These are phyloP conservation scores for Xylariaceae sp. DNA, from an alignment of 2,329 filamentous ascomycete genomes.

Conservation along the genomic window DNA sequence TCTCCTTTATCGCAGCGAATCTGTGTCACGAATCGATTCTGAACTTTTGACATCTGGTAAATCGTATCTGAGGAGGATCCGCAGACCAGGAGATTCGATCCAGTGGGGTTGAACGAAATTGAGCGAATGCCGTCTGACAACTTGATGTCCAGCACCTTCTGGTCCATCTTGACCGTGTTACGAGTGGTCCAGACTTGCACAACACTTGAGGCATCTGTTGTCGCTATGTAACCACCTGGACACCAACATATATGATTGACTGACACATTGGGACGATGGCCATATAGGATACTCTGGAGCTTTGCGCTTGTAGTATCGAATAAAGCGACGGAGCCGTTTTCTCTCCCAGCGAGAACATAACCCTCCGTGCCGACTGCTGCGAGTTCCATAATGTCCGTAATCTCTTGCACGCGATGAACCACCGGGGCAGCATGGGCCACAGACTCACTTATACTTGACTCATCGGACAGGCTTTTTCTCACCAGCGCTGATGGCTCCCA, in stretches of 20 bases:
- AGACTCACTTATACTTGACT: constrained; percentile 8
- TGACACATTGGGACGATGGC: neutral
- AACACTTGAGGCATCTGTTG: constrained; percentile 3
- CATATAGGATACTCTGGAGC: neutral
- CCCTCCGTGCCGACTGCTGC: neutral
- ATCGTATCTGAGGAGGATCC: neutral
- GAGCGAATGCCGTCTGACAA: neutral
- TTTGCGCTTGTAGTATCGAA: constrained; percentile 1
- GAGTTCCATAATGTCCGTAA: constrained; percentile 1
- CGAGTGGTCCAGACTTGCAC: neutral
- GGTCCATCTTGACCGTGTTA: neutral
- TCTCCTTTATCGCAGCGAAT: neutral
- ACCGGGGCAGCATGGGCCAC: constrained; percentile 1
- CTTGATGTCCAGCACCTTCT: neutral
- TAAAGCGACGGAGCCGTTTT: neutral
- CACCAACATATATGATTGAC: constrained; percentile 4
- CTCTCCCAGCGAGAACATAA: neutral
- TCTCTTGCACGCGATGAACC: constrained; percentile 1
- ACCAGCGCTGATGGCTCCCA: constrained; percentile 8
- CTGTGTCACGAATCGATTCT: neutral
- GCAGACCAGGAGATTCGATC: constrained; percentile 1
- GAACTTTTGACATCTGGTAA: neutral
- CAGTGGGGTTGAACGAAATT: constrained; percentile 1
- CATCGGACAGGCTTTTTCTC: constrained; percentile 2
- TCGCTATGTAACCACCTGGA: constrained; percentile 5